These are phyloP conservation scores for Metschnikowia colocasiae DNA, from an alignment of 805 yeast species.

Conservation along the genomic window DNA sequence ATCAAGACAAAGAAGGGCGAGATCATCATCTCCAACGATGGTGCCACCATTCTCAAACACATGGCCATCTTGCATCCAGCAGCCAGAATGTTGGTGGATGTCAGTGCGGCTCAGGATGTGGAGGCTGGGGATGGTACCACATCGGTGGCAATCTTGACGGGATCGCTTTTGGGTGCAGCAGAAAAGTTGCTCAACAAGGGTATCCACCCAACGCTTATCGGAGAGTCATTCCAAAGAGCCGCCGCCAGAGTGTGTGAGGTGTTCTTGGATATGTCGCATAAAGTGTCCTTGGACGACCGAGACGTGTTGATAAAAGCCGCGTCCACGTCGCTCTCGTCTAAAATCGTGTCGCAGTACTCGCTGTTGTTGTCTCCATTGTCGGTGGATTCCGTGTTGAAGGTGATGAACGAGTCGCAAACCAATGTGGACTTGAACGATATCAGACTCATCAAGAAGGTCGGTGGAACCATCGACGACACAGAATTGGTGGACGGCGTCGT, in stretches of 20 bases:
- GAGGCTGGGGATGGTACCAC: constrained; percentile 99
- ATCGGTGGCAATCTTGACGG: constrained; percentile 92
- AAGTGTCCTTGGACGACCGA: constrained; percentile 73
- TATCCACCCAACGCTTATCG: constrained; percentile 92
- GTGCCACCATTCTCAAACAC: constrained; percentile 92
- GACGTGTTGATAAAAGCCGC: constrained; percentile 90
- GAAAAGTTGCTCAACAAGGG: constrained; percentile 85
- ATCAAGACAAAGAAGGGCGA: constrained; percentile 90
- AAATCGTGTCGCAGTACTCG: constrained; percentile 92
- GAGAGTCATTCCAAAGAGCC: constrained; percentile 90
- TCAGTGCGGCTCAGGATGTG: constrained; percentile 95
- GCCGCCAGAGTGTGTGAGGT: constrained; percentile 80
- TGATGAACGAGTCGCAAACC: constrained; percentile 55
- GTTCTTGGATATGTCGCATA: constrained; percentile 77
- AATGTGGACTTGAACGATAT: constrained; percentile 84
- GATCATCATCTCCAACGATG: constrained; percentile 94
- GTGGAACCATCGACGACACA: constrained; percentile 97
- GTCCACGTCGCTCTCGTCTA: constrained; percentile 86
- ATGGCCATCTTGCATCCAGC: constrained; percentile 99
- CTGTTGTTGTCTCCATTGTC: constrained; percentile 85
- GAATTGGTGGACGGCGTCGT: constrained; percentile 91
- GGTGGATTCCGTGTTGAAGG: constrained; percentile 86
- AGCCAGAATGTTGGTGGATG: constrained; percentile 94
- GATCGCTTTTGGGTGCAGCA: constrained; percentile 92
- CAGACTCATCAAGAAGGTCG: constrained; percentile 86